Conservation (phyloP, 169 alveolate genomes). For the Eimeria falciformis region DNA sequence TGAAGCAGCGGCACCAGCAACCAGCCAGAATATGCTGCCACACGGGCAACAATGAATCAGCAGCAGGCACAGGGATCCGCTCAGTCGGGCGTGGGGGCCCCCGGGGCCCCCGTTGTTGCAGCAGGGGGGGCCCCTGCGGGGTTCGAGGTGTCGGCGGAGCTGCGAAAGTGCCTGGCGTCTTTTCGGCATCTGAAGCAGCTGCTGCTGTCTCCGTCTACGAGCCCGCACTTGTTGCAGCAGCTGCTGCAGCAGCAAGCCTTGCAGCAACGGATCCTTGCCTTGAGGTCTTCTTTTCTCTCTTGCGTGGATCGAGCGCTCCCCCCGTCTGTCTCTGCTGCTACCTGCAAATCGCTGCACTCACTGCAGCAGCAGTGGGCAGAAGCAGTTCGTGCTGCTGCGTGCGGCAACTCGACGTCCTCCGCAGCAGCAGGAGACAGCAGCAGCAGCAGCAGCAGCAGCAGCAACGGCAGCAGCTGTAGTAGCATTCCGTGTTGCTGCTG, state of each 20-base stretch:
- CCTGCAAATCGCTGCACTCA: conserved; percentile 20
- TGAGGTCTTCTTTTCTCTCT: conserved; percentile 57
- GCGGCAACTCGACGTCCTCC: background rate
- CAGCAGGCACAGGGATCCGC: conserved; percentile 27
- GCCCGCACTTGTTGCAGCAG: conserved; percentile 52
- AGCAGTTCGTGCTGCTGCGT: background rate
- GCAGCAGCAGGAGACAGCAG: conserved; percentile 4
- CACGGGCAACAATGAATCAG: background rate
- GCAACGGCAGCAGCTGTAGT: conserved; percentile 45
- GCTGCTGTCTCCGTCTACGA: conserved; percentile 43
- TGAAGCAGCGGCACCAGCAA: background rate
- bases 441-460: conserved; percentile 10
- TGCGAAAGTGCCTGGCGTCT: conserved; percentile 71
- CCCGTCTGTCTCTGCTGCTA: conserved; percentile 42
- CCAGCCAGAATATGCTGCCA: background rate
- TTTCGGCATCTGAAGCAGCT: conserved; percentile 64
- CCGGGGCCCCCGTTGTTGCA: background rate
- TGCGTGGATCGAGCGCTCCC: conserved; percentile 75
- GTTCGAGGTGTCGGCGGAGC: conserved; percentile 47
- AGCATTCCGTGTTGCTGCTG: conserved; percentile 40
- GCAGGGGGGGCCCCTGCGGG: conserved; percentile 21
- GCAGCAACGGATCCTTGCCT: conserved; percentile 63
- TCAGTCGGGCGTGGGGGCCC: background rate
- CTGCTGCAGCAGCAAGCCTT: conserved; percentile 70
- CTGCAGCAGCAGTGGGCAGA: conserved; percentile 70